These are phyloP conservation scores for Melampsora americana DNA, from an alignment of 1,284 basidiomycete species.

Conservation along the genomic window DNA sequence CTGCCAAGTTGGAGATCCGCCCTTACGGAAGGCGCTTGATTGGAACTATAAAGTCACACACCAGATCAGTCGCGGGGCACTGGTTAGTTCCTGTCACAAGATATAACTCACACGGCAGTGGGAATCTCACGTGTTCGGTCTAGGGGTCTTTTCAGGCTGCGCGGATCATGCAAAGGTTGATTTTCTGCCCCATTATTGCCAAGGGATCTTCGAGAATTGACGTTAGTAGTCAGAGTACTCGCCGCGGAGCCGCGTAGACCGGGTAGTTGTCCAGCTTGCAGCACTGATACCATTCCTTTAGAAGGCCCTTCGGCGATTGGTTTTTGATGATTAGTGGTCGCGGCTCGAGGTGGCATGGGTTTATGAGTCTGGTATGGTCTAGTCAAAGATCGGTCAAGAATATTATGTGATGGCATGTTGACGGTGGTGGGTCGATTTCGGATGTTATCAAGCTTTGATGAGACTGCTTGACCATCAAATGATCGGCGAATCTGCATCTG, in stretches of 20 bases:
- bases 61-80: not conserved
- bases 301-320: not conserved
- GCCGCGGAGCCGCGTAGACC: conserved; percentile 6
- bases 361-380: not conserved
- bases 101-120: not conserved
- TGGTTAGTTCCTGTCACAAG: not conserved
- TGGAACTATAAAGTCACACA: not conserved
- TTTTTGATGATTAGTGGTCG: conserved; percentile 1
- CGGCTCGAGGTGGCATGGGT: not conserved
- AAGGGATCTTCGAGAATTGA: not conserved
- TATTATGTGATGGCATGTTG: not conserved
- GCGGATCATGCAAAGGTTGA: not conserved
- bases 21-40: not conserved
- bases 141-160: not conserved
- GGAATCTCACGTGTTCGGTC: not conserved
- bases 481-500: not conserved
- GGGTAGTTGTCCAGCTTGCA: not conserved
- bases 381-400: conserved; percentile 2
- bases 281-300: not conserved
- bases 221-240: not conserved
- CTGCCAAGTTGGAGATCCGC: not conserved
- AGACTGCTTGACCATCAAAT: not conserved
- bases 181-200: not conserved
- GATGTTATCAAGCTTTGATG: not conserved
- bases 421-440: not conserved